A percentile compares a stretch with the other conserved stretches of the same genome.
These are phyloP conservation scores for Agastache rugosa DNA, from an alignment of 257 asterid genomes.

Conservation along the genomic window DNA sequence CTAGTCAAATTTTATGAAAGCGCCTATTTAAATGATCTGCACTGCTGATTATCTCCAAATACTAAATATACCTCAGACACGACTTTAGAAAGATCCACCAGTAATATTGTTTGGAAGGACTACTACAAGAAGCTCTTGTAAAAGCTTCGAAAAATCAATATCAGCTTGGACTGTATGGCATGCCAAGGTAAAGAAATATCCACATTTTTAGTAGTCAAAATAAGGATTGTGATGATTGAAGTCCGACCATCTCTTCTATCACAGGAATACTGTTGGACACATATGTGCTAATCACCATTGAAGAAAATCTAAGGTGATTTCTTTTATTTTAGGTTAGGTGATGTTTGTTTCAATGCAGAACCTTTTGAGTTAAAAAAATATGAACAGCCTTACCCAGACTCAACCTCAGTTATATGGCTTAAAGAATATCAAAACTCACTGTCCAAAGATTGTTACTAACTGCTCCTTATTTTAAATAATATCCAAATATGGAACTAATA, in stretches of 20 bases:
- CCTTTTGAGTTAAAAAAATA: neutral
- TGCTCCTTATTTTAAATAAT: no score
- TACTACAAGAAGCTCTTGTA: neutral
- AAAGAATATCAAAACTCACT: neutral
- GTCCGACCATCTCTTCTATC: neutral
- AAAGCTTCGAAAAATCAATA: neutral
- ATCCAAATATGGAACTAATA: no score
- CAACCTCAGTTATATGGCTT: neutral
- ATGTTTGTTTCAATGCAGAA: neutral
- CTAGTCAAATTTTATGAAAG: neutral
- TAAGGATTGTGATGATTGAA: no score
- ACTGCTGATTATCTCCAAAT: neutral
- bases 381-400: neutral
- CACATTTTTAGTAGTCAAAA: neutral
- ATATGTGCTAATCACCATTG: neutral
- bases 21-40: neutral
- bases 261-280: neutral
- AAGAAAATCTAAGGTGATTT: neutral
- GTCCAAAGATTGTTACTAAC: neutral
- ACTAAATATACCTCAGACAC: neutral
- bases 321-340: neutral
- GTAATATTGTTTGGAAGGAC: neutral
- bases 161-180: neutral
- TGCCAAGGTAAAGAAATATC: neutral
- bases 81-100: neutral